phyloP scores from a whole-genome alignment of 2,329 filamentous ascomycete genomes.

The Aspergillus phoenicis region DNA sequence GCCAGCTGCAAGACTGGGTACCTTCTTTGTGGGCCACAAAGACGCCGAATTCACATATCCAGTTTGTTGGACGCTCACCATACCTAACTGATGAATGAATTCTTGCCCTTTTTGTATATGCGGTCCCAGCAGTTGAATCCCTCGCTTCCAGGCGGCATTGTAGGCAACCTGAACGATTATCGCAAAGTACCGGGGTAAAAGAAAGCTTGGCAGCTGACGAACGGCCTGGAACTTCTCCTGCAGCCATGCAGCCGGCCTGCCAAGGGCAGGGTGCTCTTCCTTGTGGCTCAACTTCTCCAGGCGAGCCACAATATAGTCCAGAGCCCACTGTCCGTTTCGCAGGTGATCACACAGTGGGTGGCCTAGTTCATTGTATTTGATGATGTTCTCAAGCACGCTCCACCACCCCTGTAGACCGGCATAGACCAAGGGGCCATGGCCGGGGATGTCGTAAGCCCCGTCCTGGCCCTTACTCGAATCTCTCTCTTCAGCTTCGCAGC shows the following conservation, averaged over 20 bases:
- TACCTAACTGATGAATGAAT: conserved; percentile 83
- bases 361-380: conserved; percentile 85
- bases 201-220: conserved; percentile 79
- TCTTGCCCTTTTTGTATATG: conserved; percentile 79
- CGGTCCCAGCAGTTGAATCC: conserved; percentile 75
- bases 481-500: conserved; percentile 84
- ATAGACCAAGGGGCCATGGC: conserved; percentile 82
- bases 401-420: conserved; percentile 98
- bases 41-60: conserved; percentile 89
- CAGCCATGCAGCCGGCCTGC: conserved; percentile 74
- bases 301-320: conserved; percentile 82
- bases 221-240: conserved; percentile 83
- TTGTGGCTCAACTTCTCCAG: conserved; percentile 71
- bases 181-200: conserved; percentile 91
- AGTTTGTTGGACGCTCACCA: conserved; percentile 90
- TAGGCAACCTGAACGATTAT: conserved; percentile 87
- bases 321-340: conserved; percentile 84
- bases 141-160: conserved; percentile 75
- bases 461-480: conserved; percentile 78
- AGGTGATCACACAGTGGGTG: conserved; percentile 94
- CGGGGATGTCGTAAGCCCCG: conserved; percentile 86
- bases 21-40: conserved; percentile 79
- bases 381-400: conserved; percentile 83
- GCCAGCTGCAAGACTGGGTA: conserved; percentile 87
- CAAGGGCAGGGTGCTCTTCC: conserved; percentile 63